Evolutionary conservation across 2,329 filamentous ascomycete genomes (phyloP).

Genomic region (Blumeriella jaapii): DNA sequence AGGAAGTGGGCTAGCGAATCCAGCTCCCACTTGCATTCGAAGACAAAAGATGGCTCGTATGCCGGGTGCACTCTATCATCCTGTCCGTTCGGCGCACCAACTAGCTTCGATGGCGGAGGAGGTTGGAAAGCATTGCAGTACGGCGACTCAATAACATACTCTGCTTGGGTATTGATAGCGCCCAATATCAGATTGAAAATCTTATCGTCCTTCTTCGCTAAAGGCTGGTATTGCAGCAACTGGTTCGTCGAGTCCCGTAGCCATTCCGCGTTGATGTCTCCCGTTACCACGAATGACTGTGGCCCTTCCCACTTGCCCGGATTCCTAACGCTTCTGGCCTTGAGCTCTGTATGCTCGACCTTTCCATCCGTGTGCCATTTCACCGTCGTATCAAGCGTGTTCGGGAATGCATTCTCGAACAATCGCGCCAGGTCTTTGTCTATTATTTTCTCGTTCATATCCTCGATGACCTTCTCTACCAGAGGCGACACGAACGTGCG

Average conservation of each 20-base stretch:
- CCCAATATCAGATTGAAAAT: conserved; percentile 76
- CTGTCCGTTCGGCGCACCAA: conserved; percentile 65
- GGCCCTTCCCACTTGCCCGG: conserved; percentile 66
- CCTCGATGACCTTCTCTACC: conserved; percentile 78
- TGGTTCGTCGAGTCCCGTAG: conserved; percentile 89
- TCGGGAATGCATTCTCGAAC: conserved; percentile 91
- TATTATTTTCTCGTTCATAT: conserved; percentile 68
- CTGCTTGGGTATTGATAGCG: conserved; percentile 90
- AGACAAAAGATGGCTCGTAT: conserved; percentile 77
- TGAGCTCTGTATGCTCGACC: conserved; percentile 29
- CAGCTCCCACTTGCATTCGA: conserved; percentile 98
- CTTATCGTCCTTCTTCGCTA: conserved; percentile 69
- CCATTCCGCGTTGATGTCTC: conserved; percentile 90
- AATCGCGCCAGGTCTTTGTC: conserved; percentile 82
- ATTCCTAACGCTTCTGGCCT: conserved; percentile 32
- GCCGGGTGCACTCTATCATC: conserved; percentile 73
- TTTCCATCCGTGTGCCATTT: conserved; percentile 54
- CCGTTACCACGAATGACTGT: conserved; percentile 88
- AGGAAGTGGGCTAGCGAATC: conserved; percentile 92
- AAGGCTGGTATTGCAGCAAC: conserved; percentile 73
- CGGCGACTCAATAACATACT: conserved; percentile 87
- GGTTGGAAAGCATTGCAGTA: conserved; percentile 99
- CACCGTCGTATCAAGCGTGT: conserved; percentile 62
- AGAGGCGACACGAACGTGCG: conserved; percentile 80
- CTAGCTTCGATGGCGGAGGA: conserved; percentile 68